Conservation (phyloP, 768 basidiomycete genomes). For the Pleurotus sapidus region DNA sequence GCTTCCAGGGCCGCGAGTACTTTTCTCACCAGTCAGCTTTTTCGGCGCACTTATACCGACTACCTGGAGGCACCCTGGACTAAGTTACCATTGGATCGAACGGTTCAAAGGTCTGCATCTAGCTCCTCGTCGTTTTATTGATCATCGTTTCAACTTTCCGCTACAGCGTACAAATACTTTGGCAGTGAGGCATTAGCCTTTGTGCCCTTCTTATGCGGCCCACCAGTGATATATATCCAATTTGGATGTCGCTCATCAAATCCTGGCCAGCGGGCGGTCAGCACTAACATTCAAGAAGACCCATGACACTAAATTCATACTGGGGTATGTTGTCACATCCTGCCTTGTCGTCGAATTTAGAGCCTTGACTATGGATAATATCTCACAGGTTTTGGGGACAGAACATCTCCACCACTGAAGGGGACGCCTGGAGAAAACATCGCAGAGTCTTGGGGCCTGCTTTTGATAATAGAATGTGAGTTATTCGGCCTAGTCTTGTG, state of each 20-base stretch:
- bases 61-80: constrained; percentile 41
- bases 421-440: constrained; percentile 30
- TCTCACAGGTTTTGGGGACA: constrained; percentile 23
- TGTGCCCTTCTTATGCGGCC: constrained; percentile 35
- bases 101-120: constrained; percentile 26
- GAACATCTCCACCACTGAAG: constrained; percentile 27
- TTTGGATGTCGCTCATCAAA: constrained; percentile 44
- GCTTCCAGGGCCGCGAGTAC: constrained; percentile 36
- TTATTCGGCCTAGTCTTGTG: background rate
- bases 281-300: constrained; percentile 39
- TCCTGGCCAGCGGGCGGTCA: constrained; percentile 34
- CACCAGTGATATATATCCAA: constrained; percentile 39
- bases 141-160: background rate
- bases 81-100: constrained; percentile 32
- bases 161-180: constrained; percentile 31
- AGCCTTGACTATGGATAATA: too few species aligned
- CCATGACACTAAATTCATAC: constrained; percentile 20
- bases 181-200: constrained; percentile 38
- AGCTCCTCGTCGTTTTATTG: background rate
- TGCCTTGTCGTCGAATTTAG: too few species aligned
- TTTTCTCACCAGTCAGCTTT: constrained; percentile 36
- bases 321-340: constrained; percentile 25
- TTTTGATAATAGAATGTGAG: constrained; percentile 25
- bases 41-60: constrained; percentile 35
- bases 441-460: constrained; percentile 29